Conservation (phyloP, 169 alveolate species). For the Theileria luwenshuni region DNA sequence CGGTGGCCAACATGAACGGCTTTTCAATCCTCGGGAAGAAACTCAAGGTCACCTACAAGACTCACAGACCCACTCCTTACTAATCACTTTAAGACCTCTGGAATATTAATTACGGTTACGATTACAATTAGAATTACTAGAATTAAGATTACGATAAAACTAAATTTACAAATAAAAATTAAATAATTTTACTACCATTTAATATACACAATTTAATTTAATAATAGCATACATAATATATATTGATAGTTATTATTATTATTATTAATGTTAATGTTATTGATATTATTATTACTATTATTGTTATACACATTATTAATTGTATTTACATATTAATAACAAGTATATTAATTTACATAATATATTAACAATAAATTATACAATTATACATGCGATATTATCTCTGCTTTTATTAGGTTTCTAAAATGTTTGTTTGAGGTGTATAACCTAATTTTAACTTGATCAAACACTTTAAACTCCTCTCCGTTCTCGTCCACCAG, state of each 20-base stretch:
- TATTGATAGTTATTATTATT: too few relatives aligned
- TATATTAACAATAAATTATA: too few relatives aligned
- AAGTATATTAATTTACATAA: too few relatives aligned
- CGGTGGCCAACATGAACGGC: slow-evolving; percentile 88
- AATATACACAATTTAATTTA: too few relatives aligned
- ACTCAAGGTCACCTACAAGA: slow-evolving; percentile 84
- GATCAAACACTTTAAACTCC: slow-evolving; percentile 62
- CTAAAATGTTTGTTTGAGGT: slow-evolving; percentile 69
- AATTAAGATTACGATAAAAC: not conserved
- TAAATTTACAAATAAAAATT: too few relatives aligned
- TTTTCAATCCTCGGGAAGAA: slow-evolving; percentile 82
- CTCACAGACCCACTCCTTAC: not conserved
- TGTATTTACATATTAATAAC: too few relatives aligned
- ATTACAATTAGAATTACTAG: not conserved
- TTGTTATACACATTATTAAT: too few relatives aligned
- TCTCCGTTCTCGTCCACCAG: slow-evolving; percentile 46
- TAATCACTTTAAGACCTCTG: not conserved
- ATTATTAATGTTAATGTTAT: too few relatives aligned
- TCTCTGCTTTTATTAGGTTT: slow-evolving; percentile 66
- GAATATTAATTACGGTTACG: not conserved
- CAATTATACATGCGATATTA: too few relatives aligned
- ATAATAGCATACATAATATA: too few relatives aligned
- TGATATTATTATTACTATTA: too few relatives aligned
- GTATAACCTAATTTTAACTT: slow-evolving; percentile 56
- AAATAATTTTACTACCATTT: too few relatives aligned